A percentile compares a stretch with the other conserved stretches of the same genome.
Conservation (phyloP, 192 early-diverging fungal genomes). For the Backusella sp. region DNA sequence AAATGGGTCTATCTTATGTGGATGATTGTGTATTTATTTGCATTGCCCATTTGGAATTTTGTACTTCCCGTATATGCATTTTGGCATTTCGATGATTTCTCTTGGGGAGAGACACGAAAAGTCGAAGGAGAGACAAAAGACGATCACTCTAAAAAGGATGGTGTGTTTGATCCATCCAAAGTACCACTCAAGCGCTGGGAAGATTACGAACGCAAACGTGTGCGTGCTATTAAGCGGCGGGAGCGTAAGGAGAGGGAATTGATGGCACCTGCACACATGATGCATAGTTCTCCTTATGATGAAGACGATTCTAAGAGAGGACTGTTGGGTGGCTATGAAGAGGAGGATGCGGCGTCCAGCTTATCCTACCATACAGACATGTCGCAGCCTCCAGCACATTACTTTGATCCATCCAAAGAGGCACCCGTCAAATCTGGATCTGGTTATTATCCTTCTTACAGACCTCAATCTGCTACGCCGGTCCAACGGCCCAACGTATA, state of each 20-base stretch:
- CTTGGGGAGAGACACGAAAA: slow-evolving; percentile 81
- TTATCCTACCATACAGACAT: slow-evolving; percentile 6
- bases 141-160: slow-evolving; percentile 73
- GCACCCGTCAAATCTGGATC: slow-evolving; percentile 28
- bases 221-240: slow-evolving; percentile 66
- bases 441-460: slow-evolving; percentile 35
- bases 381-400: slow-evolving; percentile 17
- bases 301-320: slow-evolving; percentile 13
- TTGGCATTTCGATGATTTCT: slow-evolving; percentile 95
- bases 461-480: slow-evolving; percentile 21
- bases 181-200: slow-evolving; percentile 85
- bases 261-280: slow-evolving; percentile 16
- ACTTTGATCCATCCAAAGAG: slow-evolving; percentile 42
- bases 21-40: slow-evolving; percentile 83
- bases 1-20: slow-evolving; percentile 85
- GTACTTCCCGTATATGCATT: slow-evolving; percentile 89
- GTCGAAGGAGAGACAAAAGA: slow-evolving; percentile 72
- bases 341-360: slow-evolving; percentile 14
- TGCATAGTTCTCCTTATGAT: slow-evolving; percentile 5
- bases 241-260: slow-evolving; percentile 52
- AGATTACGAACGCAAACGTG: slow-evolving; percentile 78
- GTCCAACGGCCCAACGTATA: not conserved
- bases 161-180: slow-evolving; percentile 73
- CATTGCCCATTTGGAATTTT: slow-evolving; percentile 94
- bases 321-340: slow-evolving; percentile 43